Conservation (phyloP, 129 eudicot species). For the Lactuca saligna region DNA sequence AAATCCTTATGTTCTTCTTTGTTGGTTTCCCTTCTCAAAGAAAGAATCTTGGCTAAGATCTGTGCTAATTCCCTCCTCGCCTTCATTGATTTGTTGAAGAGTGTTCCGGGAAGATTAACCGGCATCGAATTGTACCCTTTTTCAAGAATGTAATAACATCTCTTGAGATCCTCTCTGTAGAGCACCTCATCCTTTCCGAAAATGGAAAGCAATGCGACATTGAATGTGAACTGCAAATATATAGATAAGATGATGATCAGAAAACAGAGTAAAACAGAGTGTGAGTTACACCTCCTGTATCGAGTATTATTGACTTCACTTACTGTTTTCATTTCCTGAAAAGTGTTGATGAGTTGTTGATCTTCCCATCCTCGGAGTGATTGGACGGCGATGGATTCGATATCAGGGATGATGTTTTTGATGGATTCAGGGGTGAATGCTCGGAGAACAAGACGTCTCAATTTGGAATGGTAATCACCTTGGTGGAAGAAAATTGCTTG, state of each 20-base stretch:
- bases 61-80: constrained; percentile 82
- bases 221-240: constrained; percentile 77
- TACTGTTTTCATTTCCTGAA: constrained; percentile 92
- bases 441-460: constrained; percentile 76
- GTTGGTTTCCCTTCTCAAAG: constrained; percentile 45
- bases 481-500: constrained; percentile 95
- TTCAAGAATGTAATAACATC: constrained; percentile 87
- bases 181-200: constrained; percentile 81
- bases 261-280: constrained; percentile 10
- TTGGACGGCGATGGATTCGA: constrained; percentile 58
- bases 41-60: constrained; percentile 75
- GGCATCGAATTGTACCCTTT: constrained; percentile 98
- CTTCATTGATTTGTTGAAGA: constrained; percentile 90
- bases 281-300: no score
- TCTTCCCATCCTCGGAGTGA: constrained; percentile 59
- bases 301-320: constrained; percentile 10
- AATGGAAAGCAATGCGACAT: constrained; percentile 89
- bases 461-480: constrained; percentile 82
- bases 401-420: constrained; percentile 50
- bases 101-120: constrained; percentile 84
- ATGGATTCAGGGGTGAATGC: constrained; percentile 86
- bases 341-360: constrained; percentile 57
- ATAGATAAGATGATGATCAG: constrained; percentile 5
- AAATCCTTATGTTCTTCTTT: constrained; percentile 55
- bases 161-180: constrained; percentile 88